Evolutionary conservation across 2,329 filamentous ascomycete genomes (phyloP).

Genomic region (Penicillium sp.): DNA sequence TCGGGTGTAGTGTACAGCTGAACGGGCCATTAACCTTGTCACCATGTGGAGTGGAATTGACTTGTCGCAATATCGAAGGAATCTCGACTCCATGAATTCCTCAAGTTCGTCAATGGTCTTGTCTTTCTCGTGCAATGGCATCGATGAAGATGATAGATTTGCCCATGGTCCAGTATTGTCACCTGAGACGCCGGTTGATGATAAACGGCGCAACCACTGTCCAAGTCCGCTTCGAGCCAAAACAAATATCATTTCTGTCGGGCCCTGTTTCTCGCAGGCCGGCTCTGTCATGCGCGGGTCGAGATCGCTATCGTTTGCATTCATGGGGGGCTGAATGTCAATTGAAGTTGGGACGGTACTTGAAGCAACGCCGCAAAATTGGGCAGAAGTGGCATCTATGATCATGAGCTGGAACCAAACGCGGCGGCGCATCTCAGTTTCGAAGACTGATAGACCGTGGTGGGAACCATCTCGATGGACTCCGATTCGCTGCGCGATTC

Average conservation of each 20-base stretch:
- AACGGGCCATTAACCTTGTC: conserved; percentile 46
- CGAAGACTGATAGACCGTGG: conserved; percentile 49
- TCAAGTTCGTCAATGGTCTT: conserved; percentile 38
- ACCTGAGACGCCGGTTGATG: conserved; percentile 12
- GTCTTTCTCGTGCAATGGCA: conserved; percentile 25
- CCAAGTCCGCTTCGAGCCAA: conserved; percentile 37
- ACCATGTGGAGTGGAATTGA: conserved; percentile 49
- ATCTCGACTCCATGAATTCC: conserved; percentile 36
- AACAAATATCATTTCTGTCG: conserved; percentile 50
- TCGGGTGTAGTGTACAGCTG: conserved; percentile 46
- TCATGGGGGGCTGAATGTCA: conserved; percentile 43
- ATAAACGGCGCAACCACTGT: conserved; percentile 27
- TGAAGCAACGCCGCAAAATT: conserved; percentile 22
- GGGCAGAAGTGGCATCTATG: conserved; percentile 27
- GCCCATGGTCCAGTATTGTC: conserved; percentile 22
- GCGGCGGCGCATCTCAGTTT: conserved; percentile 43
- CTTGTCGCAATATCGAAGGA: conserved; percentile 39
- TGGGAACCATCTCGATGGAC: conserved; percentile 51
- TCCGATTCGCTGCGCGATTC: conserved; percentile 52
- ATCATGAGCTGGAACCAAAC: conserved; percentile 32
- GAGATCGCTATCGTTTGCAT: conserved; percentile 42
- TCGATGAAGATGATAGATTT: conserved; percentile 21
- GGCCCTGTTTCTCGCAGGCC: conserved; percentile 43
- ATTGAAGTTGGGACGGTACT: conserved; percentile 11
- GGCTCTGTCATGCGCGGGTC: conserved; percentile 46